These are phyloP conservation scores for Pholiota adiposa DNA, from an alignment of 1,284 basidiomycete genomes.

Conservation along the genomic window DNA sequence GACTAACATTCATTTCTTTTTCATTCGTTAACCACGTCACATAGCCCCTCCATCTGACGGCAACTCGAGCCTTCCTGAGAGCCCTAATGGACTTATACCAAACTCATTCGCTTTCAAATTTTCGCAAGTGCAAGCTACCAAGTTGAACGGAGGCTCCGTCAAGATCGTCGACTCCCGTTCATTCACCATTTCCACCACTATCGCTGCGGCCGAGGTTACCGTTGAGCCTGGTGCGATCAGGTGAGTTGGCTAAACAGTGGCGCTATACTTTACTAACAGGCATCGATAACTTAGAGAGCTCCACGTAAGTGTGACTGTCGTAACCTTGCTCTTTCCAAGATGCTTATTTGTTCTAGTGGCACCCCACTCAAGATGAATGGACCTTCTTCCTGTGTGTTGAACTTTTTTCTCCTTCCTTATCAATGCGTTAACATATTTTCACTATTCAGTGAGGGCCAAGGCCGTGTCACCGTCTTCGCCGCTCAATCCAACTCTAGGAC, in stretches of 20 bases:
- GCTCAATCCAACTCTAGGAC: conserved; percentile 64
- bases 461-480: conserved; percentile 69
- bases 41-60: conserved; percentile 14
- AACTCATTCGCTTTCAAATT: conserved; percentile 58
- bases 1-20: background rate
- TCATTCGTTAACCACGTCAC: background rate
- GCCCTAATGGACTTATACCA: conserved; percentile 56
- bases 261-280: background rate
- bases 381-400: conserved; percentile 52
- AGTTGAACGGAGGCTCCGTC: conserved; percentile 60
- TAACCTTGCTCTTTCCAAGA: background rate
- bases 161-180: conserved; percentile 66
- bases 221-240: conserved; percentile 71
- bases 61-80: conserved; percentile 38
- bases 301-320: conserved; percentile 33
- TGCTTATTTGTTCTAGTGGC: conserved; percentile 54
- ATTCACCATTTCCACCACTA: conserved; percentile 56
- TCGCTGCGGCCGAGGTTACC: conserved; percentile 69
- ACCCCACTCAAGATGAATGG: conserved; percentile 75
- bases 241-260: conserved; percentile 36
- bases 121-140: conserved; percentile 54
- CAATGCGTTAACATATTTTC: conserved; percentile 9
- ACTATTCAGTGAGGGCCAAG: conserved; percentile 60
- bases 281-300: conserved; percentile 43
- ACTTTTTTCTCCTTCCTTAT: background rate